Conservation (phyloP, 1,284 basidiomycete species). For the Trametes polyzona region DNA sequence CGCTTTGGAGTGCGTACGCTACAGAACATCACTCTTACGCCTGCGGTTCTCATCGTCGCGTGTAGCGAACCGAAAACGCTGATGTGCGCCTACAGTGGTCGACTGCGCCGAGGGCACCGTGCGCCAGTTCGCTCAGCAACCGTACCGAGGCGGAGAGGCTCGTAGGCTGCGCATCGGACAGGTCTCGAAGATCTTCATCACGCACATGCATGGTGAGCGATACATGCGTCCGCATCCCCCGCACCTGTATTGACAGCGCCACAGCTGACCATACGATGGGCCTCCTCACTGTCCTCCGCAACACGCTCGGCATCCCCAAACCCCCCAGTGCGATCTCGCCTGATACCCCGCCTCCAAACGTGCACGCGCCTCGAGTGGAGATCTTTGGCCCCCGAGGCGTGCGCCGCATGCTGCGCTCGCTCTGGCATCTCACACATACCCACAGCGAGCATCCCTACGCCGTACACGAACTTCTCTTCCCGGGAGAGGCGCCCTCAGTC, state of each 20-base stretch:
- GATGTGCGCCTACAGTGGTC: conserved; percentile 58
- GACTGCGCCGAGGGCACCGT: conserved; percentile 89
- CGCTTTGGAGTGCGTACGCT: conserved; percentile 64
- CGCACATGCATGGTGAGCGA: conserved; percentile 81
- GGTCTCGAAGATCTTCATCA: conserved; percentile 81
- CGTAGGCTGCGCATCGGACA: conserved; percentile 52
- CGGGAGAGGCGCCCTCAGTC: conserved; percentile 57
- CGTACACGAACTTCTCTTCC: conserved; percentile 81
- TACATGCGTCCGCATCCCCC: not conserved
- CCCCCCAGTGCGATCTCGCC: conserved; percentile 25
- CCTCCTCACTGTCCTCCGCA: conserved; percentile 73
- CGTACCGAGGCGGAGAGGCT: conserved; percentile 27
- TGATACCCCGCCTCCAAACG: conserved; percentile 14
- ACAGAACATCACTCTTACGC: not conserved
- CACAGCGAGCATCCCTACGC: conserved; percentile 69
- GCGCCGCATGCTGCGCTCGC: conserved; percentile 77
- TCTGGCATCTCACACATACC: conserved; percentile 72
- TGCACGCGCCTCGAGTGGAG: conserved; percentile 56
- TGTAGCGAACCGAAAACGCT: not conserved
- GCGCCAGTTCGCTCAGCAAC: conserved; percentile 50
- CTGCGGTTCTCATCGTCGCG: not conserved
- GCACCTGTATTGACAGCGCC: not conserved
- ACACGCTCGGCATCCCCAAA: conserved; percentile 53
- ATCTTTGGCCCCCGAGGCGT: conserved; percentile 86
- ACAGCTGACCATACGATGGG: conserved; percentile 85